phyloP scores from a whole-genome alignment of 2,329 filamentous ascomycete genomes.

The Endocalyx cinctus region DNA sequence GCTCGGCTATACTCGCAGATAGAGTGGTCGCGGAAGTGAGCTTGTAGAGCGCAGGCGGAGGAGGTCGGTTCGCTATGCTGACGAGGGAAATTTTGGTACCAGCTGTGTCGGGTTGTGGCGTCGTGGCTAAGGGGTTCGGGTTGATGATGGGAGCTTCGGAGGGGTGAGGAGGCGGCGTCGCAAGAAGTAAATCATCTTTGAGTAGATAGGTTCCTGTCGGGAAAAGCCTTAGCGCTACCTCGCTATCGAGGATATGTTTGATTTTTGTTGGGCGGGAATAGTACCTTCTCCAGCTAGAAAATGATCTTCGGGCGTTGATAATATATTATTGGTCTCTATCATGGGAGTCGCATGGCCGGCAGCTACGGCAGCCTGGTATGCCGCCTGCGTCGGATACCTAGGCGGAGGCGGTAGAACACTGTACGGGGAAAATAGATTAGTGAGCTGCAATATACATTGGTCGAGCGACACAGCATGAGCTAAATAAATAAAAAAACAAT shows the following conservation, averaged over 20 bases:
- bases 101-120: constrained; percentile 72
- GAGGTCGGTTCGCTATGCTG: constrained; percentile 59
- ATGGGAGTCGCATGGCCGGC: constrained; percentile 66
- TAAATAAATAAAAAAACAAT: too few relatives aligned
- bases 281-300: constrained; percentile 89
- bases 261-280: background rate
- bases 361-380: constrained; percentile 67
- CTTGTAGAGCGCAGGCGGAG: constrained; percentile 51
- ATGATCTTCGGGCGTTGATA: constrained; percentile 81
- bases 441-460: constrained; percentile 5
- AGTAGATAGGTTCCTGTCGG: constrained; percentile 77
- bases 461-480: constrained; percentile 7
- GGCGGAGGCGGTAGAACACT: constrained; percentile 84
- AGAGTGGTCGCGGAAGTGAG: constrained; percentile 47
- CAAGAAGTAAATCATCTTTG: constrained; percentile 85
- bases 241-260: too few relatives aligned
- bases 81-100: constrained; percentile 83
- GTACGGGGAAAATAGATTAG: constrained; percentile 12
- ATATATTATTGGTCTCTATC: constrained; percentile 89
- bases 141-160: constrained; percentile 85
- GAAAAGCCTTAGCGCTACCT: background rate
- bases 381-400: constrained; percentile 71
- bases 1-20: constrained; percentile 54
- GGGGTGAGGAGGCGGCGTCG: constrained; percentile 91
- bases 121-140: constrained; percentile 85